Conservation (phyloP, 176 grass and related monocot species). For the Hordeum marinum region DNA sequence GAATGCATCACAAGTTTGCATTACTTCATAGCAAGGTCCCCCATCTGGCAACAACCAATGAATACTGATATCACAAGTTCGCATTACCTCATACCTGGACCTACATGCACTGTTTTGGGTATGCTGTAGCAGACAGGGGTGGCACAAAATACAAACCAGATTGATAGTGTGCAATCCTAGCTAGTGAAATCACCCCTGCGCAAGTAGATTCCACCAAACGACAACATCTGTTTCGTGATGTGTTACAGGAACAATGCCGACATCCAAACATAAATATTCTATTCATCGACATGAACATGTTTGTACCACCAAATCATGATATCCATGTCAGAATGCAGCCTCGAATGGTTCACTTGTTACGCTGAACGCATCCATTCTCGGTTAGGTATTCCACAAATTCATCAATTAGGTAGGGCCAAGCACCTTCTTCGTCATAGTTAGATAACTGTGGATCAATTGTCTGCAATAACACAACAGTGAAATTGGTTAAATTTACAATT, state of each 20-base stretch:
- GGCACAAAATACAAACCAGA: neutral
- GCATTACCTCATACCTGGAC: neutral
- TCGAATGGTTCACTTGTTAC: slow-evolving; percentile 39
- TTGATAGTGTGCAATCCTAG: neutral
- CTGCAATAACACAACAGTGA: slow-evolving; percentile 30
- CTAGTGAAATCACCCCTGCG: slow-evolving; percentile 7
- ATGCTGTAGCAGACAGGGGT: neutral
- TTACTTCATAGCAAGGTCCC: neutral
- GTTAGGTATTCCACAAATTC: slow-evolving; percentile 96
- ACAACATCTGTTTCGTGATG: slow-evolving; percentile 9
- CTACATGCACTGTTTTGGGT: neutral
- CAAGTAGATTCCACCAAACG: slow-evolving; percentile 26
- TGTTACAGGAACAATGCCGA: slow-evolving; percentile 13
- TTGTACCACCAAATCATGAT: slow-evolving; percentile 47
- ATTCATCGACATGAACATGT: slow-evolving; percentile 16
- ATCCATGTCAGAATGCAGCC: neutral
- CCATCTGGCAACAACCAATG: neutral
- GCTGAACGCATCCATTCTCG: slow-evolving; percentile 69
- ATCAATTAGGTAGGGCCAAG: slow-evolving; percentile 98
- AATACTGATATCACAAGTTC: neutral
- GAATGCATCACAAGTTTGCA: neutral
- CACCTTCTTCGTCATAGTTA: slow-evolving; percentile 92
- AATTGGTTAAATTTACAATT: neutral
- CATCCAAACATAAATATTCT: slow-evolving; percentile 8
- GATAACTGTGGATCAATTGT: slow-evolving; percentile 83